phyloP scores from a whole-genome alignment of 2,329 filamentous ascomycete genomes.

The Blastomyces gilchristii region DNA sequence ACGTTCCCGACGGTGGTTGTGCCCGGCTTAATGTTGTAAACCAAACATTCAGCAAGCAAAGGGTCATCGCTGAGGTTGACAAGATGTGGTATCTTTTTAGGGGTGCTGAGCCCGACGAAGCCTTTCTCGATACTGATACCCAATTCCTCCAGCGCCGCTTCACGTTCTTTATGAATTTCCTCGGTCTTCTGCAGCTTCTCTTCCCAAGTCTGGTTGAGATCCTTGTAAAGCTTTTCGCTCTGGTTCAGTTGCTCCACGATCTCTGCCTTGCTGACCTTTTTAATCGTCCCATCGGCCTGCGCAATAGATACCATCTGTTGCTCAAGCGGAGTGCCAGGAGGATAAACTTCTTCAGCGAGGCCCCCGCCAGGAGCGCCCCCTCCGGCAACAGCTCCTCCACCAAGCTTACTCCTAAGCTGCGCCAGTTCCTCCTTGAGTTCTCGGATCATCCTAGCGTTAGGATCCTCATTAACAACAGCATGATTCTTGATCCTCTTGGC shows the following conservation, averaged over 20 bases:
- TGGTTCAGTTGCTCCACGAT: slow-evolving; percentile 94
- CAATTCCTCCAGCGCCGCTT: slow-evolving; percentile 87
- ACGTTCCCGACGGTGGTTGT: slow-evolving; percentile 91
- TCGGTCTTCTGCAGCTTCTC: slow-evolving; percentile 92
- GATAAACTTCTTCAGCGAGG: slow-evolving; percentile 69
- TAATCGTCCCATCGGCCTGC: slow-evolving; percentile 69
- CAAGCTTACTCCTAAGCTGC: slow-evolving; percentile 75
- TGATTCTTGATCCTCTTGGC: slow-evolving; percentile 99
- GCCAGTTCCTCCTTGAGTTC: slow-evolving; percentile 92
- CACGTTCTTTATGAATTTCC: slow-evolving; percentile 93
- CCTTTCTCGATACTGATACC: slow-evolving; percentile 99
- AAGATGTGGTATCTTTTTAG: slow-evolving; percentile 98
- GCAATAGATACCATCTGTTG: slow-evolving; percentile 95
- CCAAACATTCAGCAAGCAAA: slow-evolving; percentile 84
- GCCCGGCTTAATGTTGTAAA: slow-evolving; percentile 96
- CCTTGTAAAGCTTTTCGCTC: slow-evolving; percentile 89
- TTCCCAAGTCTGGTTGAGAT: slow-evolving; percentile 98
- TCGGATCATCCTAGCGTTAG: slow-evolving; percentile 96
- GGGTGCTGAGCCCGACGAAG: slow-evolving; percentile 86
- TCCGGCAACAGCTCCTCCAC: slow-evolving; percentile 42
- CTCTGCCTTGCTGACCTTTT: slow-evolving; percentile 95
- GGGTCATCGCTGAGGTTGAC: slow-evolving; percentile 96
- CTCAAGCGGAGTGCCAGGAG: slow-evolving; percentile 82
- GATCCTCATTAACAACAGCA: slow-evolving; percentile 96
- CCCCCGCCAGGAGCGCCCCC: slow-evolving; percentile 38